Base-by-base conservation (phyloP, 2,329 filamentous ascomycete genomes). In the Penicillium sp. region DNA sequence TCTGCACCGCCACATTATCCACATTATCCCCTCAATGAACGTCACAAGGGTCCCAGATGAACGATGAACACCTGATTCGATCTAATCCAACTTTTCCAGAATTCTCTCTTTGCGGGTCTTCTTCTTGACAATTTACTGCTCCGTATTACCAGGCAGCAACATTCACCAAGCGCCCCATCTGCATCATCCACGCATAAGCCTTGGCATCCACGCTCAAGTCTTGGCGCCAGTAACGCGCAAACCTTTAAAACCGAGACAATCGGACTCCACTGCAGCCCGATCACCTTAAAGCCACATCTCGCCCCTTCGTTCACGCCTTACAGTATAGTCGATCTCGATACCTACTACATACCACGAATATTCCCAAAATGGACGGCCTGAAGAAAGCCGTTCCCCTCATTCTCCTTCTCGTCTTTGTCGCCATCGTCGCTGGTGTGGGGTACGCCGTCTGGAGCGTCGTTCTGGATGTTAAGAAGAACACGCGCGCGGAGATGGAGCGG, bases 401-500 rank as follows among this genome's bases (percentile, higher is more conserved):
- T 54, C 73, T 87, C 59, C 79, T 86, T 54, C 73, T 85, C 65
- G 57, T 80, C 48, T 70, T 86, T 42, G 74, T 86, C 33, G 76
- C 69, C 46, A 67, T 81, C 35, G 63, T 80, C 20, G 81, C 75
- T 33, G 81, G 76, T 63, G 69, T 87, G 57, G 83, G 81, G 22
- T 85, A 82, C 59, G 77, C 83, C 60, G 69, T 81, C 59, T 87
- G 85, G 72, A 73, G 77, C 46, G 84, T 85, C 75, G 77, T 79
- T 26, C 81, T 82, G 66, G 80, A 85, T 58, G 79, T 88, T 48
- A 79, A 81, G 57, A 77, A 82, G 58, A 79, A 79, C 59, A 84
- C 83, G 42, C 77, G 77, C 43, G 78, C 81, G 66, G 83, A 84
- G 62, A 82, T 87, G 81, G 83, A 87, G 73, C 84, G 84, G 76